These are phyloP conservation scores for Serpula lacrymans DNA, from an alignment of 768 basidiomycete species.

Conservation along the genomic window DNA sequence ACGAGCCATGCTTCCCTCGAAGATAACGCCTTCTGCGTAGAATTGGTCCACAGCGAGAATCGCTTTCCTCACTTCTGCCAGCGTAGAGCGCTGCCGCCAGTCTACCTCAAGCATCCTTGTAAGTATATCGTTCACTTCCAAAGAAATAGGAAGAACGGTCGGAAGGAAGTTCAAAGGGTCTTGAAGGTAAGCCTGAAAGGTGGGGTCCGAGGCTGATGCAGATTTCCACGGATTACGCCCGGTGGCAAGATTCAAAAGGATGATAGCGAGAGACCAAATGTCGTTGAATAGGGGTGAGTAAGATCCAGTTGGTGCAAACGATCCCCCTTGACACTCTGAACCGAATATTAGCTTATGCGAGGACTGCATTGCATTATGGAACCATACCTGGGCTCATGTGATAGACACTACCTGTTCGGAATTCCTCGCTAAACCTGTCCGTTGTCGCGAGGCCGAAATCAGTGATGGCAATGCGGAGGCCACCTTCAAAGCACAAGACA, in stretches of 20 bases:
- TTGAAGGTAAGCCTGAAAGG: constrained; percentile 83
- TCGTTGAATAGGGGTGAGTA: constrained; percentile 92
- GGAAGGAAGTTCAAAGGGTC: constrained; percentile 80
- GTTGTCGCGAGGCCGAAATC: constrained; percentile 96
- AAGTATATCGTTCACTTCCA: constrained; percentile 69
- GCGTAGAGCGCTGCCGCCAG: constrained; percentile 50
- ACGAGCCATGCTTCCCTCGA: constrained; percentile 77
- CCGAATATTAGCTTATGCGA: constrained; percentile 18
- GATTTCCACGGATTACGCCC: constrained; percentile 97
- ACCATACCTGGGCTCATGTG: constrained; percentile 91
- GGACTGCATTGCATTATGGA: constrained; percentile 7
- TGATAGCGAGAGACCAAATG: constrained; percentile 95
- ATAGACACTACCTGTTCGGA: constrained; percentile 95
- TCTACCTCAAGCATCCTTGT: constrained; percentile 71
- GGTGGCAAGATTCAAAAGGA: constrained; percentile 92
- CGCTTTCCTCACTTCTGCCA: constrained; percentile 48
- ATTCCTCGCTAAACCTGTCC: constrained; percentile 80
- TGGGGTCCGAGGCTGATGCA: constrained; percentile 77
- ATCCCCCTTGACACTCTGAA: constrained; percentile 82
- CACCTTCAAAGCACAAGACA: constrained; percentile 80
- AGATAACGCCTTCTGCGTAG: constrained; percentile 71
- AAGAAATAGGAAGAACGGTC: constrained; percentile 77
- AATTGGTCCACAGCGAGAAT: constrained; percentile 59
- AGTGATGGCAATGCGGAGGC: constrained; percentile 77
- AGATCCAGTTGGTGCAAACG: constrained; percentile 54